Conservation (phyloP, 495 filamentous ascomycete species). For the Penicillium canescens region DNA sequence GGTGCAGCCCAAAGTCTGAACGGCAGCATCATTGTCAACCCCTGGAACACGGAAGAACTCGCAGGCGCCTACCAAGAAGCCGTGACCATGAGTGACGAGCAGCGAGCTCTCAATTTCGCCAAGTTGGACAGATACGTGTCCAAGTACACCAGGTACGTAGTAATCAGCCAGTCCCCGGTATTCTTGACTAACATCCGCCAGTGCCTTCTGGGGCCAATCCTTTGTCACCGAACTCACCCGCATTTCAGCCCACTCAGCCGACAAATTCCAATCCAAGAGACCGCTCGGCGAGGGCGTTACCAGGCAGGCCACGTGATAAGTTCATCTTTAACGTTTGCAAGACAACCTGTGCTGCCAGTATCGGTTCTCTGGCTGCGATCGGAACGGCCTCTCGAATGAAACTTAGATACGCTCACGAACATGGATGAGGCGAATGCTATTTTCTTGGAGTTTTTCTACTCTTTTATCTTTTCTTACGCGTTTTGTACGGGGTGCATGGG, state of each 20-base stretch:
- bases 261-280: conserved; percentile 44
- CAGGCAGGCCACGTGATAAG: conserved; percentile 8
- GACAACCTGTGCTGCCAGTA: neutral
- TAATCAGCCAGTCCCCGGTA: neutral
- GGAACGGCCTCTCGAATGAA: conserved; percentile 12
- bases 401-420: conserved; percentile 26
- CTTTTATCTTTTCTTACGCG: conserved; percentile 4
- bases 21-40: conserved; percentile 90
- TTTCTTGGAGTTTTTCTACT: conserved; percentile 12
- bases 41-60: conserved; percentile 96
- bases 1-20: conserved; percentile 92
- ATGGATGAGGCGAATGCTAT: conserved; percentile 35
- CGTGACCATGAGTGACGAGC: conserved; percentile 88
- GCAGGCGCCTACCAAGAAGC: conserved; percentile 91
- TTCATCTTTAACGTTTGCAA: neutral
- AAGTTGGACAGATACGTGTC: conserved; percentile 93
- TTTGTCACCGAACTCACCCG: conserved; percentile 84
- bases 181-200: conserved; percentile 29
- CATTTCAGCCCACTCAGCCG: conserved; percentile 54
- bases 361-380: neutral
- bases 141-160: conserved; percentile 79
- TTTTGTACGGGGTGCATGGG: conserved; percentile 15
- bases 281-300: conserved; percentile 9
- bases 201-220: conserved; percentile 95
- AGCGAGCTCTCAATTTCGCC: conserved; percentile 78